Percentiles rank a stretch among this genome's conserved stretches.
These are phyloP conservation scores for Danielia reshetovae DNA, from an alignment of 805 yeast genomes.

Conservation along the genomic window DNA sequence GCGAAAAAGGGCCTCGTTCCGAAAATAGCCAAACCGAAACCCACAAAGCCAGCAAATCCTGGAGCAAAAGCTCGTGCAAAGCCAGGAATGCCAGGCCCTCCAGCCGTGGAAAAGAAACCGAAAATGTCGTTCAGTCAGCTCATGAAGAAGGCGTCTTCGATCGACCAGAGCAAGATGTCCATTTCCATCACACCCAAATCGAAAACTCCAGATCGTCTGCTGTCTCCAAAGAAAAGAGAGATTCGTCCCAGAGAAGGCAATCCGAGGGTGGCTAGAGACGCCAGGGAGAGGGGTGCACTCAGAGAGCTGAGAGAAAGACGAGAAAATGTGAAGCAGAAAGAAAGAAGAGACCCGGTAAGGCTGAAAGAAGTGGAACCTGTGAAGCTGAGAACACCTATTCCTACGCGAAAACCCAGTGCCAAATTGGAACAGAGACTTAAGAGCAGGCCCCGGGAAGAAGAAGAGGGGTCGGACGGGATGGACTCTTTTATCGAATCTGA, in stretches of 20 bases:
- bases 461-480: slow-evolving; percentile 46
- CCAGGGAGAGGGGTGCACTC: background rate
- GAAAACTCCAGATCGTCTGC: slow-evolving; percentile 28
- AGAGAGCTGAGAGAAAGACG: background rate
- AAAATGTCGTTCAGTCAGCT: slow-evolving; percentile 62
- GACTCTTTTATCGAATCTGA: slow-evolving; percentile 55
- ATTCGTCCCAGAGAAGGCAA: background rate
- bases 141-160: slow-evolving; percentile 62
- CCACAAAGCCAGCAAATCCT: slow-evolving; percentile 7
- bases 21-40: slow-evolving; percentile 12
- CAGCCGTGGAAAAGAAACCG: slow-evolving; percentile 8
- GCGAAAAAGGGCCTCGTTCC: slow-evolving; percentile 32
- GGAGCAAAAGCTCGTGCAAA: background rate
- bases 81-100: slow-evolving; percentile 2
- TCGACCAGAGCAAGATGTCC: slow-evolving; percentile 45
- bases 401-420: slow-evolving; percentile 56
- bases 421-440: slow-evolving; percentile 42
- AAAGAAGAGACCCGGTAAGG: background rate
- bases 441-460: slow-evolving; percentile 12
- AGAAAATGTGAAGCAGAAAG: background rate
- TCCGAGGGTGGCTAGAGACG: no score
- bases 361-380: slow-evolving; percentile 1
- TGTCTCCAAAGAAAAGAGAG: background rate
- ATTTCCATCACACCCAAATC: slow-evolving; percentile 37
- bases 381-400: slow-evolving; percentile 27